Evolutionary conservation across 345 rosid species (phyloP).

Genomic region (Pseudoturritis turrita): DNA sequence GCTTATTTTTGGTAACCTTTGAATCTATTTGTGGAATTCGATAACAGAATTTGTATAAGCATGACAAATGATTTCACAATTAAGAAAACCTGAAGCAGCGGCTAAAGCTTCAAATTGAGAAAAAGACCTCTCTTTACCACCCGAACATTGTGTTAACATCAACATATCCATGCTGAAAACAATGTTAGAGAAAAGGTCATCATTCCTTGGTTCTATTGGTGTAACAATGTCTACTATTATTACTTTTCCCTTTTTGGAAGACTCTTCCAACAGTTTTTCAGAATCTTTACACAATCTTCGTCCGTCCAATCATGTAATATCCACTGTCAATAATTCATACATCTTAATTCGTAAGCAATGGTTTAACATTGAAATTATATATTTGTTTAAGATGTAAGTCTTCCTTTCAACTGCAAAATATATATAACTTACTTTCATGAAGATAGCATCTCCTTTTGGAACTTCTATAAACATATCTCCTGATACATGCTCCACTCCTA

Average conservation of each 20-base stretch:
- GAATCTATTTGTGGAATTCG: constrained; percentile 5
- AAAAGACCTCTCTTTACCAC: neutral
- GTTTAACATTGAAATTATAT: too few relatives aligned
- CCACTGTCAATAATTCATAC: too few relatives aligned
- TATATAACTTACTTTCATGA: too few relatives aligned
- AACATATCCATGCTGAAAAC: constrained; percentile 1
- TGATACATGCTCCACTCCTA: too few relatives aligned
- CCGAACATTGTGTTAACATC: neutral
- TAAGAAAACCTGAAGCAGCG: neutral
- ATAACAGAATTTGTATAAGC: neutral
- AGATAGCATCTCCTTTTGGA: too few relatives aligned
- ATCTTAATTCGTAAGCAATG: too few relatives aligned
- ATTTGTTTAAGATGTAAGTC: too few relatives aligned
- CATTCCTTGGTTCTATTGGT: neutral
- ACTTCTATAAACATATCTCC: too few relatives aligned
- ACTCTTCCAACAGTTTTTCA: neutral
- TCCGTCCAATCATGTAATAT: too few relatives aligned
- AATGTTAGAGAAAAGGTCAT: neutral
- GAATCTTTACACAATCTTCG: too few relatives aligned
- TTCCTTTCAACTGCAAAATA: too few relatives aligned
- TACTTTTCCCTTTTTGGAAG: constrained; percentile 2
- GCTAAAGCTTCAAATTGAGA: constrained; percentile 11
- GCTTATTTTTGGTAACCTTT: neutral
- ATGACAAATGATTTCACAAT: neutral
- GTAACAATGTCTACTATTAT: neutral